Base-by-base conservation (phyloP, 495 filamentous ascomycete genomes). In the Clavariopsis aquatica region DNA sequence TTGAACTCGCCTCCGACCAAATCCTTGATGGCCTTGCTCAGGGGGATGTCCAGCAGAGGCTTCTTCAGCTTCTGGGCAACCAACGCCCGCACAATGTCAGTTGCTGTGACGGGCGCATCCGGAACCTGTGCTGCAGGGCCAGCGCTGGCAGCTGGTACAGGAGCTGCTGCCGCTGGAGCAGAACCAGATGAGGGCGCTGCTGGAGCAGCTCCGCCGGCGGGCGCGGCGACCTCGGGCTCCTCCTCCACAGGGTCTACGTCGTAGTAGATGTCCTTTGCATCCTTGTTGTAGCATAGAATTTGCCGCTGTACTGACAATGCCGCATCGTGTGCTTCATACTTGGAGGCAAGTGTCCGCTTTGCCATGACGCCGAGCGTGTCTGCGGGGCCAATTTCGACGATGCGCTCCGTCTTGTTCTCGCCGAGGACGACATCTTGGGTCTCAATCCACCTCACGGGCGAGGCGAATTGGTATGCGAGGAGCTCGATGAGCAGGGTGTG, bases 51-150 rank as follows among this genome's bases (percentile, higher is more conserved):
- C 27, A 85, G 69, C 53, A 96, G 75, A 13, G 88, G 80, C 81
- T 99, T 99, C 85, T 98, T 99, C 65, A 99, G 80, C 78, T 99
- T 99, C 78, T 99, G 94, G n/a, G 94, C 94, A 64, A 99, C 89
- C 64, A 99, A 77, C 20, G 92, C 83, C 74, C 94, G 83, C 51
- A 99, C 85, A 55, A 98, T 86, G 70, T 98, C 94, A 4, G 94
- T 83, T 0, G 94, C 94, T 54, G 87, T 84, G 12, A 98, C 87
- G 2, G 91, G 93, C 4, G 78, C 87, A 80, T 98, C 94, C 24
- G 90, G 86, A 22, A 98, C 87, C 66, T 89, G 83, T 15, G 88
- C 90, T 27, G 91, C 95, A n/a, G 95, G 94, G 17, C 94, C 94
- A 29, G 91, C 84, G 73, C 86, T 87, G 19, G 90, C 80, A 24